These are phyloP conservation scores for Camelina hispida DNA, from an alignment of 345 rosid species.

Conservation along the genomic window DNA sequence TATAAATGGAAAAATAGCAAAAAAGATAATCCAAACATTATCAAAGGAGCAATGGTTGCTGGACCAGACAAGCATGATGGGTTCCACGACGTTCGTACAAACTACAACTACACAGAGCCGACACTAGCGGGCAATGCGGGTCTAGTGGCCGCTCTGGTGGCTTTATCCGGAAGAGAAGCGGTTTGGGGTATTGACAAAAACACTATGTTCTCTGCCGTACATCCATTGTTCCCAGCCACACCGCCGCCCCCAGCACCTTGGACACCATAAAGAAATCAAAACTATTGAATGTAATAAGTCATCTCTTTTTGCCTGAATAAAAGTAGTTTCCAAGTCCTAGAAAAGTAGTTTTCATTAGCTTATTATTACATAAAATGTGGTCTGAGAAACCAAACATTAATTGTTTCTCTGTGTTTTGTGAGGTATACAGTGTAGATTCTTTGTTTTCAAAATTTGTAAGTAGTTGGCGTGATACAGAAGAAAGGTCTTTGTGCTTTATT, in stretches of 20 bases:
- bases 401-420: neutral
- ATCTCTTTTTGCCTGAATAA: slow-evolving; percentile 12
- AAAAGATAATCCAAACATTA: slow-evolving; percentile 73
- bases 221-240: slow-evolving; percentile 76
- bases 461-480: slow-evolving; percentile 34
- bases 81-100: slow-evolving; percentile 77
- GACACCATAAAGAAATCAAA: slow-evolving; percentile 62
- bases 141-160: slow-evolving; percentile 86
- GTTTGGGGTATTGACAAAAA: slow-evolving; percentile 68
- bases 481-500: slow-evolving; percentile 22
- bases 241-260: slow-evolving; percentile 98
- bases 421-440: slow-evolving; percentile 3
- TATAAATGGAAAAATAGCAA: slow-evolving; percentile 80
- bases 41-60: slow-evolving; percentile 97
- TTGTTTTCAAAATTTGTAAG: neutral
- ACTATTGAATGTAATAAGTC: slow-evolving; percentile 21
- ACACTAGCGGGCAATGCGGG: slow-evolving; percentile 92
- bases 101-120: slow-evolving; percentile 95
- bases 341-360: slow-evolving; percentile 6
- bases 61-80: slow-evolving; percentile 91
- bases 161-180: slow-evolving; percentile 67
- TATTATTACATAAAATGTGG: slow-evolving; percentile 11
- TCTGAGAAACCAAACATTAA: slow-evolving; percentile 16
- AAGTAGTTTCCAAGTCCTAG: neutral
- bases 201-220: slow-evolving; percentile 85